Conservation (phyloP, 257 asterid genomes). For the Marsdenia floribunda region DNA sequence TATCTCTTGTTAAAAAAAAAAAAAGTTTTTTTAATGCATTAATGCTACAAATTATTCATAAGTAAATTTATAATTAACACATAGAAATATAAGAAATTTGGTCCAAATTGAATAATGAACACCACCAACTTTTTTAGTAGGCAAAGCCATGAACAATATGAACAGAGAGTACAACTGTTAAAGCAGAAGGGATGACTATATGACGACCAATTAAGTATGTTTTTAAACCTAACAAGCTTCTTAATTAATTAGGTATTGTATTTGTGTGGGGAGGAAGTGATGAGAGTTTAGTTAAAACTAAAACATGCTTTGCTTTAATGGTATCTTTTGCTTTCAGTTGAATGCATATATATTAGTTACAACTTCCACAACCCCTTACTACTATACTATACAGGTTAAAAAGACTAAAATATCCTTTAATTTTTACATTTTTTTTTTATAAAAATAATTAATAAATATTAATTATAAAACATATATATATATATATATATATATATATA, state of each 20-base stretch:
- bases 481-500: too few relatives aligned
- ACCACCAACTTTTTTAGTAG: not conserved
- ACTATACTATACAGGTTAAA: not conserved
- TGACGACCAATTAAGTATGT: not conserved
- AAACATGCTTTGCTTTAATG: not conserved
- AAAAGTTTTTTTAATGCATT: too few relatives aligned
- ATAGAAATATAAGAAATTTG: too few relatives aligned
- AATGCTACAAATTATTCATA: too few relatives aligned
- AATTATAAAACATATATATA: too few relatives aligned
- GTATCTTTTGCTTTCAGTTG: conserved; percentile 20
- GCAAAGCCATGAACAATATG: not conserved
- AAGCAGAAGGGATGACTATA: conserved; percentile 12
- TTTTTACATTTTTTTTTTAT: too few relatives aligned
- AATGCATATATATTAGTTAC: conserved; percentile 3
- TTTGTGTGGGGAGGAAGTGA: not conserved
- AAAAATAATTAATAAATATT: too few relatives aligned
- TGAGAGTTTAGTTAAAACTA: conserved; percentile 1
- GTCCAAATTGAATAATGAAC: too few relatives aligned
- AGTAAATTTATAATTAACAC: too few relatives aligned
- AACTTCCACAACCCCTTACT: conserved; percentile 3
- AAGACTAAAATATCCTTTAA: too few relatives aligned
- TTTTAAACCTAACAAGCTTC: not conserved
- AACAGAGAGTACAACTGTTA: not conserved
- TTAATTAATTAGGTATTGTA: too few relatives aligned
- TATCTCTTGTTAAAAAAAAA: too few relatives aligned